Conservation (phyloP, 2,329 filamentous ascomycete species). For the Aureobasidium vineae region DNA sequence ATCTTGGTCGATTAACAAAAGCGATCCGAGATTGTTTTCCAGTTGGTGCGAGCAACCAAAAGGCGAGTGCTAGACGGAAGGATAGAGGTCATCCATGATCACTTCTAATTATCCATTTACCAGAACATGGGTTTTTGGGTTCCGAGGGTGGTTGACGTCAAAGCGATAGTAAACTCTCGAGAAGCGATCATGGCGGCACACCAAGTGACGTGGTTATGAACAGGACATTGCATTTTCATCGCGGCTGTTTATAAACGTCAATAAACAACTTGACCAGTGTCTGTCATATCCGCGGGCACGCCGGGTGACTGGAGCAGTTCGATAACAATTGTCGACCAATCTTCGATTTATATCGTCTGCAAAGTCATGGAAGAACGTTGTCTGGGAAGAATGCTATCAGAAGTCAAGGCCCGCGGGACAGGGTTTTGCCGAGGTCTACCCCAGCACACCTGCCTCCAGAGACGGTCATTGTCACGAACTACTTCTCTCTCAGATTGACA, state of each 20-base stretch:
- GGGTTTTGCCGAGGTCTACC: background rate
- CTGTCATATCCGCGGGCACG: too few species aligned
- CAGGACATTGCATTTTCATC: background rate
- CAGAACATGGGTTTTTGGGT: background rate
- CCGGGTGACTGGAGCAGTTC: too few species aligned
- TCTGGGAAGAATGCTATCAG: background rate
- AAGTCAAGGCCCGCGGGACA: too few species aligned
- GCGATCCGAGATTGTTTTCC: background rate
- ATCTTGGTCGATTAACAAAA: background rate
- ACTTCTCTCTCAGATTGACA: too few species aligned
- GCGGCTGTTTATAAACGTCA: too few species aligned
- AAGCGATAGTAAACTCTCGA: background rate
- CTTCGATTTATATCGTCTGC: background rate
- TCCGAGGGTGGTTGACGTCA: background rate
- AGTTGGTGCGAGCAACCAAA: background rate
- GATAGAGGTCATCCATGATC: background rate
- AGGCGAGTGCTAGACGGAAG: background rate
- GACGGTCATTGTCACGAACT: too few species aligned
- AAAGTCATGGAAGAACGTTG: background rate
- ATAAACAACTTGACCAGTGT: too few species aligned
- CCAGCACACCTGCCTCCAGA: slow-evolving; percentile 36
- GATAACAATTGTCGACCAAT: too few species aligned
- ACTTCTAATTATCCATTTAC: background rate
- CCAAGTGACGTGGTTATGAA: background rate
- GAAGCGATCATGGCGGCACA: background rate